These are phyloP conservation scores for Proliferodiscus dingleyae DNA, from an alignment of 2,329 filamentous ascomycete species.

Conservation along the genomic window DNA sequence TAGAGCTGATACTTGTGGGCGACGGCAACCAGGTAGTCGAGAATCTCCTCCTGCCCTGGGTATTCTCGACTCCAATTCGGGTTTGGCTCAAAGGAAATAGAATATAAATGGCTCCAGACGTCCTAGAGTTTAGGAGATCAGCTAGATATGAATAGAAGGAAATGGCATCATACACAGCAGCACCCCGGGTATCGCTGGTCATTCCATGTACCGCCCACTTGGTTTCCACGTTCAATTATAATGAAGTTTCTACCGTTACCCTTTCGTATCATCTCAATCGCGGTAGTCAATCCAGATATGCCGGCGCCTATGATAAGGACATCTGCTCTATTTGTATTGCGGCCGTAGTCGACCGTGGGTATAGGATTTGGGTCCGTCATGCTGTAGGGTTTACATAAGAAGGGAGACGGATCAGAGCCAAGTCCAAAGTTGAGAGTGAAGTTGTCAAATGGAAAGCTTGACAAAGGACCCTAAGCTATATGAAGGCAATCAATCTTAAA, in stretches of 20 bases:
- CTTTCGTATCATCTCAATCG: slow-evolving; percentile 38
- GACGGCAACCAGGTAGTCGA: slow-evolving; percentile 47
- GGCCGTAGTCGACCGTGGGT: slow-evolving; percentile 15
- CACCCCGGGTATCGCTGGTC: slow-evolving; percentile 55
- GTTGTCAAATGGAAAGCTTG: no score
- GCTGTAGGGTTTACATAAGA: not conserved
- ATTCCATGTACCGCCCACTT: slow-evolving; percentile 44
- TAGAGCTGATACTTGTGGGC: slow-evolving; percentile 51
- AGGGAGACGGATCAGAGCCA: not conserved
- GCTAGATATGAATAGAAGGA: not conserved
- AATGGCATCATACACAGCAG: slow-evolving; percentile 47
- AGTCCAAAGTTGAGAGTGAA: not conserved
- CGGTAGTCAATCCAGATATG: slow-evolving; percentile 37
- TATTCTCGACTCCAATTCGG: slow-evolving; percentile 53
- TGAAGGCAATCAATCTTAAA: no score
- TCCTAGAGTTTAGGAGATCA: slow-evolving; percentile 6
- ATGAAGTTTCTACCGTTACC: slow-evolving; percentile 40
- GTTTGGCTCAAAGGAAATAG: slow-evolving; percentile 55
- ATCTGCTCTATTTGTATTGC: slow-evolving; percentile 17
- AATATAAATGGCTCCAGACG: slow-evolving; percentile 51
- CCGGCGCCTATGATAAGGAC: slow-evolving; percentile 41
- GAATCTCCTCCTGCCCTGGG: slow-evolving; percentile 55
- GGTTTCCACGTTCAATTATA: slow-evolving; percentile 38
- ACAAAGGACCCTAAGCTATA: no score
- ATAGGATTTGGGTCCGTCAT: slow-evolving; percentile 16